Evolutionary conservation across 2,329 filamentous ascomycete species (phyloP).

Genomic region (Chaetomium sp.): DNA sequence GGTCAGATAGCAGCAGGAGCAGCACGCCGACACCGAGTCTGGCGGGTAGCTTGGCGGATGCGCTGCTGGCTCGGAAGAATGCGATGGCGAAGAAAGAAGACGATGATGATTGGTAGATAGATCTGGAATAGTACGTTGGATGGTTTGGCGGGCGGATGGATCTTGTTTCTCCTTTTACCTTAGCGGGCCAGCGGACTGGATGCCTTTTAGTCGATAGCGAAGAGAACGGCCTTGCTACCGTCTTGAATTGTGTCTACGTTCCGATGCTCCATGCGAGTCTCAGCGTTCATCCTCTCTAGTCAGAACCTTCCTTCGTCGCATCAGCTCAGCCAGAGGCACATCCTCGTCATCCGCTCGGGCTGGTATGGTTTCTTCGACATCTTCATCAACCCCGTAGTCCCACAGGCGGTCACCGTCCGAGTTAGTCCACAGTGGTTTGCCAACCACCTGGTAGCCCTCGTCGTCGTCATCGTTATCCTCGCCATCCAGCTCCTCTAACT

Average conservation of each 20-base stretch:
- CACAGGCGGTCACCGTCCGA: slow-evolving; percentile 65
- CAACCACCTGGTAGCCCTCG: slow-evolving; percentile 32
- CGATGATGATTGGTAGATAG: slow-evolving; percentile 60
- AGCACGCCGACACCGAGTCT: slow-evolving; percentile 66
- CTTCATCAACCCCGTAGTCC: slow-evolving; percentile 77
- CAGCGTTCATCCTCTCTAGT: slow-evolving; percentile 18
- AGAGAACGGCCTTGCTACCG: background rate
- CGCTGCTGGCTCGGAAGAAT: slow-evolving; percentile 67
- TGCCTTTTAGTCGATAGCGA: slow-evolving; percentile 1
- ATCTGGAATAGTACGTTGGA: background rate
- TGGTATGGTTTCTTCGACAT: slow-evolving; percentile 44
- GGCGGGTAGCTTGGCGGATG: slow-evolving; percentile 69
- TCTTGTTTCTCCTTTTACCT: background rate
- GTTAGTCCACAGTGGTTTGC: slow-evolving; percentile 62
- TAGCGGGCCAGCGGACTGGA: background rate
- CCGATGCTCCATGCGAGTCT: background rate
- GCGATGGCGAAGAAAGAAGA: slow-evolving; percentile 68
- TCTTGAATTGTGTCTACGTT: background rate
- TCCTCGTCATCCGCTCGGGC: slow-evolving; percentile 44
- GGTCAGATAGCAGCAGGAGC: slow-evolving; percentile 56
- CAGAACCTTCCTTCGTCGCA: slow-evolving; percentile 43
- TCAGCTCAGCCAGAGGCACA: slow-evolving; percentile 62
- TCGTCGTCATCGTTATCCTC: slow-evolving; percentile 23
- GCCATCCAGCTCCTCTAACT: slow-evolving; percentile 46
- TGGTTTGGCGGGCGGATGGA: no score